A percentile compares a stretch with the other conserved stretches of the same genome.
phyloP scores from a whole-genome alignment of 495 filamentous ascomycete species.

The Lasiosphaeria miniovina region DNA sequence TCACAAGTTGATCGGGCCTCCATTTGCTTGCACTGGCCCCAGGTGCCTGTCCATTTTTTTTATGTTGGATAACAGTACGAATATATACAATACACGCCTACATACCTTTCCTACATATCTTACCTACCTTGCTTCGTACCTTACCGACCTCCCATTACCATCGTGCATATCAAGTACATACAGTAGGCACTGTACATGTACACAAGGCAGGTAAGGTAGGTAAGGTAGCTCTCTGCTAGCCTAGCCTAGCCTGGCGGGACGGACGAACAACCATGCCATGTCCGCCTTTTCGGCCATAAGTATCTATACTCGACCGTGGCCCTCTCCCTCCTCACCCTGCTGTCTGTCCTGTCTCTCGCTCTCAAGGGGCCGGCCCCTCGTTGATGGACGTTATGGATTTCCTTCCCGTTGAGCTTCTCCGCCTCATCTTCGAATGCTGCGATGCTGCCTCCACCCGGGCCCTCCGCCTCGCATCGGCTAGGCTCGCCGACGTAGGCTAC shows the following conservation, averaged over 20 bases:
- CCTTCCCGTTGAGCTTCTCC: slow-evolving; percentile 47
- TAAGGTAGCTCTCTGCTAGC: not conserved
- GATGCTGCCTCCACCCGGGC: slow-evolving; percentile 36
- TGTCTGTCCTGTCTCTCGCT: slow-evolving; percentile 2
- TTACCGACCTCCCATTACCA: too few relatives aligned
- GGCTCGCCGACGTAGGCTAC: slow-evolving; percentile 44
- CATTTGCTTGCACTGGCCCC: too few relatives aligned
- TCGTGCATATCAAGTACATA: too few relatives aligned
- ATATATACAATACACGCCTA: too few relatives aligned
- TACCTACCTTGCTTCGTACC: too few relatives aligned
- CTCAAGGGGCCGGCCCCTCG: slow-evolving; percentile 5
- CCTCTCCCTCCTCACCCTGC: slow-evolving; percentile 12
- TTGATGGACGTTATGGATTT: slow-evolving; percentile 26
- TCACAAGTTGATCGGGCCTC: too few relatives aligned
- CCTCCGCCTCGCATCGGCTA: slow-evolving; percentile 37
- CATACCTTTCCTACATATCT: too few relatives aligned
- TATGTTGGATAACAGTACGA: too few relatives aligned
- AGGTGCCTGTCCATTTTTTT: too few relatives aligned
- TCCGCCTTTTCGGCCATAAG: slow-evolving; percentile 17
- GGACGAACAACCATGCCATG: slow-evolving; percentile 7
- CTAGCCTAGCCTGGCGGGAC: not conserved
- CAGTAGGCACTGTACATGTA: too few relatives aligned
- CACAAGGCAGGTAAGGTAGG: too few relatives aligned
- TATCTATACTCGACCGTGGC: not conserved
- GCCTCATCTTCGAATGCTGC: slow-evolving; percentile 45